Conservation (phyloP, 352 stramenopile genomes). For the Ophiocytium majus region DNA sequence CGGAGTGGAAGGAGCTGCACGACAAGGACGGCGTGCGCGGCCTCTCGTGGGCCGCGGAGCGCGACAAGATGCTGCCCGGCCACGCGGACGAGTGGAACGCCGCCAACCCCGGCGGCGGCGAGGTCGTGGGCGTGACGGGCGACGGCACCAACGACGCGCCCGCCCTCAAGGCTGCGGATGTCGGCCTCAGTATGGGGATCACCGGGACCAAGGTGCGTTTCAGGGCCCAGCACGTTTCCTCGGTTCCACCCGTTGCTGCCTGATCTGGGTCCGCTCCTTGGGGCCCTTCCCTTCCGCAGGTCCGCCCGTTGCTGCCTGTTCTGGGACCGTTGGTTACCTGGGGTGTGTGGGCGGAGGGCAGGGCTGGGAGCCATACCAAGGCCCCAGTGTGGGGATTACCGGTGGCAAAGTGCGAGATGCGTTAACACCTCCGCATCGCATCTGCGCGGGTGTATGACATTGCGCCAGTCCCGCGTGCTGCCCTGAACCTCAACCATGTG, state of each 20-base stretch:
- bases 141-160: constrained; percentile 98
- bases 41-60: constrained; percentile 51
- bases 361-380: too few species aligned
- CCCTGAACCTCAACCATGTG: too few species aligned
- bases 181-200: constrained; percentile 90
- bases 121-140: constrained; percentile 97
- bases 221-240: too few species aligned
- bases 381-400: constrained; percentile 89
- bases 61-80: constrained; percentile 57
- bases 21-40: constrained; percentile 50
- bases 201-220: constrained; percentile 68
- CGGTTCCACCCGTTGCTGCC: too few species aligned
- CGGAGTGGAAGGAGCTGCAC: constrained; percentile 45
- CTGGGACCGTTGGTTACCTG: too few species aligned
- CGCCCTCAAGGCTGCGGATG: constrained; percentile 90
- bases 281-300: too few species aligned
- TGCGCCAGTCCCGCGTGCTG: too few species aligned
- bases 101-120: constrained; percentile 53
- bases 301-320: too few species aligned
- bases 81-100: constrained; percentile 60
- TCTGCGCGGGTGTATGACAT: too few species aligned
- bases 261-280: too few species aligned
- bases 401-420: constrained; percentile 64
- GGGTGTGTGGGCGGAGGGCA: too few species aligned
- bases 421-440: too few species aligned